A percentile compares a stretch with the other conserved stretches of the same genome.
These are phyloP conservation scores for Jasminum sambac DNA, from an alignment of 257 asterid species.

Conservation along the genomic window DNA sequence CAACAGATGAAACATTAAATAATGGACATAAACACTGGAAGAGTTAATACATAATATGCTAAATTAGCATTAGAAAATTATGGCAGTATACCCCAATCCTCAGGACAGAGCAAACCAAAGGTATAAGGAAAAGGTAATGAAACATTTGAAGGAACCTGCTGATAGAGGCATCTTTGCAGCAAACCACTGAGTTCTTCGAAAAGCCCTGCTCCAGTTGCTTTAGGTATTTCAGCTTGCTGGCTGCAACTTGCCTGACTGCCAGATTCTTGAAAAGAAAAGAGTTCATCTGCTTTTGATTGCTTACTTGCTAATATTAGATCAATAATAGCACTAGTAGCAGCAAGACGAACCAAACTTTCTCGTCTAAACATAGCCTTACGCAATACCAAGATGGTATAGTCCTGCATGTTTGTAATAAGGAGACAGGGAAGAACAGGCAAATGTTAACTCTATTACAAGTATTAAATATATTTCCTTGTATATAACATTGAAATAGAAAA, in stretches of 20 bases:
- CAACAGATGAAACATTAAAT: not conserved
- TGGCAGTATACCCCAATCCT: conserved; percentile 9
- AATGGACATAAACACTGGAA: not conserved
- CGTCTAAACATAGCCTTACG: conserved; percentile 88
- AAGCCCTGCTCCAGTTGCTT: conserved; percentile 46
- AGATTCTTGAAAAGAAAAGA: conserved; percentile 77
- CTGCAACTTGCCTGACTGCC: conserved; percentile 93
- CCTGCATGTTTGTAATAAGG: conserved; percentile 42
- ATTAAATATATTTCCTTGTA: conserved; percentile 13
- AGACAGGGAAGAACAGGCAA: not conserved
- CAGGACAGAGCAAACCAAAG: conserved; percentile 7
- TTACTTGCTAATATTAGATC: conserved; percentile 69
- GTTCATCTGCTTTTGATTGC: conserved; percentile 50
- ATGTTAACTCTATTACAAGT: not conserved
- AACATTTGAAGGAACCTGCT: conserved; percentile 54
- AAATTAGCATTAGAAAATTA: conserved; percentile 1
- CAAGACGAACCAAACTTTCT: conserved; percentile 74
- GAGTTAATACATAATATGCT: not conserved
- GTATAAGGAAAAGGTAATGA: conserved; percentile 19
- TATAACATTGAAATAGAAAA: conserved; percentile 1
- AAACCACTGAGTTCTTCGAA: conserved; percentile 81
- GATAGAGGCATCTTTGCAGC: conserved; percentile 85
- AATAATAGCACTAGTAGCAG: conserved; percentile 65
- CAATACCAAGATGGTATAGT: conserved; percentile 70
- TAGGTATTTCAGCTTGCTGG: conserved; percentile 66